phyloP scores from a whole-genome alignment of 306 rosid genomes.

The Inga leiocalycina region DNA sequence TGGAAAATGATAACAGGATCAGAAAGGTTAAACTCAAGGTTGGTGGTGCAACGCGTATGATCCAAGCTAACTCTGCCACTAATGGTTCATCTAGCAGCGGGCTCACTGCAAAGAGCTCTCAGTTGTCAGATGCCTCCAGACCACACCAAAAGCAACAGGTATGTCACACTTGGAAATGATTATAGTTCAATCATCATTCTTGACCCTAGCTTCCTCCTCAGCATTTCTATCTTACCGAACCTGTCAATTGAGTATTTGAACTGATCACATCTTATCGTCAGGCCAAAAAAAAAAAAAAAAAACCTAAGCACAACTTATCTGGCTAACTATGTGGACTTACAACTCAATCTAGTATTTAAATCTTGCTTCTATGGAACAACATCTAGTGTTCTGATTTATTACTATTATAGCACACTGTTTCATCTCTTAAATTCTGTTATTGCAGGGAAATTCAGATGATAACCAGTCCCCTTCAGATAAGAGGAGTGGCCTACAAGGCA shows the following conservation, averaged over 20 bases:
- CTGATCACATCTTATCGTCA: neutral
- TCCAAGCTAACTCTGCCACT: slow-evolving; percentile 70
- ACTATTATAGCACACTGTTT: slow-evolving; percentile 30
- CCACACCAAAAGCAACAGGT: slow-evolving; percentile 73
- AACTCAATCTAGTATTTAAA: slow-evolving; percentile 13
- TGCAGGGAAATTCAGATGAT: slow-evolving; percentile 70
- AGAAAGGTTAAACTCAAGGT: slow-evolving; percentile 90
- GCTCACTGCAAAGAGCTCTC: slow-evolving; percentile 51
- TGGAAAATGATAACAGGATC: slow-evolving; percentile 66
- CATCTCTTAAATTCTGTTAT: slow-evolving; percentile 31
- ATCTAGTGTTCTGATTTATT: slow-evolving; percentile 35
- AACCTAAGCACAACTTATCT: neutral
- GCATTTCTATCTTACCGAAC: neutral
- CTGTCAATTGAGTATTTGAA: neutral
- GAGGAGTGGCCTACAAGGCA: slow-evolving; percentile 67
- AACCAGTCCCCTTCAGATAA: slow-evolving; percentile 59
- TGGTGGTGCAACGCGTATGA: slow-evolving; percentile 71
- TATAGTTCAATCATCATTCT: neutral
- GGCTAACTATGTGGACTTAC: neutral
- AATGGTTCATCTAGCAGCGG: slow-evolving; percentile 62
- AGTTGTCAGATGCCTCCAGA: slow-evolving; percentile 52
- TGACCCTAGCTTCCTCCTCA: neutral
- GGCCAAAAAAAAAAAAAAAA: neutral
- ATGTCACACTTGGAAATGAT: slow-evolving; percentile 26
- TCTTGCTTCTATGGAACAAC: slow-evolving; percentile 39